Percentiles rank a stretch among this genome's conserved stretches.
phyloP scores from a whole-genome alignment of 345 rosid genomes.

The Toxicodendron radicans region DNA sequence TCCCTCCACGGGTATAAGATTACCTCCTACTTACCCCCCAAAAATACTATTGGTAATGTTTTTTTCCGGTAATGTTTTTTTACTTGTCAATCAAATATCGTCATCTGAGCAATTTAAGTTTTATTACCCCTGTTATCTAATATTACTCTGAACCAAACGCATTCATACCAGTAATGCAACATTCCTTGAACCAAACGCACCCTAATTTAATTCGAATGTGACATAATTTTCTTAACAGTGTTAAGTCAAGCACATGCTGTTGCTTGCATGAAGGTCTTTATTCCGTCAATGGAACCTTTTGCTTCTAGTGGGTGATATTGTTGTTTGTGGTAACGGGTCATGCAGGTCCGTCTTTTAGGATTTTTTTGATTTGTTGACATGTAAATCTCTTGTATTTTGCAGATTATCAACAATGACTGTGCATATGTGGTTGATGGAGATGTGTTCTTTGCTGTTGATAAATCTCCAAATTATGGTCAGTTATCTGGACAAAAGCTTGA shows the following conservation, averaged over 20 bases:
- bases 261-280: neutral
- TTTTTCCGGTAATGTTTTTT: no score
- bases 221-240: neutral
- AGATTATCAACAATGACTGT: slow-evolving; percentile 75
- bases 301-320: neutral
- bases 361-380: neutral
- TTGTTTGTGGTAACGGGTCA: neutral
- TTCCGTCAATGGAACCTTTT: neutral
- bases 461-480: slow-evolving; percentile 71
- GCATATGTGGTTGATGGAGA: slow-evolving; percentile 78
- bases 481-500: slow-evolving; percentile 74
- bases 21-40: no score
- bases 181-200: no score
- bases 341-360: neutral
- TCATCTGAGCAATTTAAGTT: no score
- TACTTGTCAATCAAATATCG: no score
- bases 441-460: slow-evolving; percentile 78
- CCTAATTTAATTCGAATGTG: neutral
- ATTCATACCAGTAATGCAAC: no score
- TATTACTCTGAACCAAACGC: no score
- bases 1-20: no score
- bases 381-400: slow-evolving; percentile 27
- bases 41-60: no score
- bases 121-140: no score
- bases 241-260: slow-evolving; percentile 1